Conservation (phyloP, 352 stramenopile genomes). For the Pythium aristosporum region DNA sequence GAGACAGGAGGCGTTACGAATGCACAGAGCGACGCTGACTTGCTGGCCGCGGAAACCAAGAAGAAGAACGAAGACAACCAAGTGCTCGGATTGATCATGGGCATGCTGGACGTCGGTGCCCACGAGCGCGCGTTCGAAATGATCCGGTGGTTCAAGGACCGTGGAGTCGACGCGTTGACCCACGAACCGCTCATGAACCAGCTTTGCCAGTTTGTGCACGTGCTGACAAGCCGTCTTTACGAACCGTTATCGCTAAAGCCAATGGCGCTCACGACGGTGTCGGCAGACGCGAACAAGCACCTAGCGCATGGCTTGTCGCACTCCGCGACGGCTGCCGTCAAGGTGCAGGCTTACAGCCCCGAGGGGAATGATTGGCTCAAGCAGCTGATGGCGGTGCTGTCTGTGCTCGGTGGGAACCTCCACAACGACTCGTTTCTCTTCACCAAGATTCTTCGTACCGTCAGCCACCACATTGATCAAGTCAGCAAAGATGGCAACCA, state of each 20-base stretch:
- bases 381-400: slow-evolving; percentile 55
- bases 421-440: slow-evolving; percentile 74
- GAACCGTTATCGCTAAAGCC: slow-evolving; percentile 50
- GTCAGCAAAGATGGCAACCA: slow-evolving; percentile 26
- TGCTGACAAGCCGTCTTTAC: slow-evolving; percentile 57
- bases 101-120: slow-evolving; percentile 74
- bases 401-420: slow-evolving; percentile 64
- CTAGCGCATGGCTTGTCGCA: not conserved
- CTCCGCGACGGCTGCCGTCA: not conserved
- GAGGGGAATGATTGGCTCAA: slow-evolving; percentile 43
- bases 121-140: slow-evolving; percentile 68
- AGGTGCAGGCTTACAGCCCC: slow-evolving; percentile 37
- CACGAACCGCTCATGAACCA: slow-evolving; percentile 63
- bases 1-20: slow-evolving; percentile 20
- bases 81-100: slow-evolving; percentile 79
- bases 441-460: slow-evolving; percentile 67
- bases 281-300: slow-evolving; percentile 4
- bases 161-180: slow-evolving; percentile 62
- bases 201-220: slow-evolving; percentile 68
- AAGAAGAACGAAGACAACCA: slow-evolving; percentile 62
- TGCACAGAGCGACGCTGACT: slow-evolving; percentile 24
- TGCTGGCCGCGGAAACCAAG: slow-evolving; percentile 14
- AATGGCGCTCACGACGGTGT: slow-evolving; percentile 37
- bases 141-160: slow-evolving; percentile 74
- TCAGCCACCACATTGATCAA: slow-evolving; percentile 48